Evolutionary conservation across 306 rosid genomes (phyloP).

Genomic region (Quercus aquifolioides): DNA sequence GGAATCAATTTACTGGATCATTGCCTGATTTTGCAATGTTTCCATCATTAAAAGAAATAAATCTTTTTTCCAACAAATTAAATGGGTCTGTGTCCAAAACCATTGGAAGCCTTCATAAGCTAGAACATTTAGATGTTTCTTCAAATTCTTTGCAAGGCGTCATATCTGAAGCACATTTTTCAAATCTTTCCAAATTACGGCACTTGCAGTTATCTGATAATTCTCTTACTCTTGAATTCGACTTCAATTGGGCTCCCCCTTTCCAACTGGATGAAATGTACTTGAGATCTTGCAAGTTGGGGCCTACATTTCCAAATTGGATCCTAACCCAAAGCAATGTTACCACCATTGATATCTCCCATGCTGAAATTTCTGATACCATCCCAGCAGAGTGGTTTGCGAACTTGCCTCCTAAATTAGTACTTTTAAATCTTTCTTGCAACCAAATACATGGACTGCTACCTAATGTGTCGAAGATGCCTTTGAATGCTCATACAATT

Average conservation of each 20-base stretch:
- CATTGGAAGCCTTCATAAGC: neutral
- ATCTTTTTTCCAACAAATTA: neutral
- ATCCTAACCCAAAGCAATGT: neutral
- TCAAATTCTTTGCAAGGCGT: neutral
- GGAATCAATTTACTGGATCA: neutral
- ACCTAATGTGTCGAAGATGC: neutral
- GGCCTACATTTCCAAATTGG: constrained; percentile 11
- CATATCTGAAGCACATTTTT: neutral
- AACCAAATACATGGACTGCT: constrained; percentile 23
- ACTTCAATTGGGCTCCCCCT: neutral
- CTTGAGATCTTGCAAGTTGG: constrained; percentile 9
- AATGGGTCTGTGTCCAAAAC: neutral
- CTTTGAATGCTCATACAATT: neutral
- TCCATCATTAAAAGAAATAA: neutral
- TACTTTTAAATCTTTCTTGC: constrained; percentile 18
- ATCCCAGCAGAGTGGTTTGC: too few species aligned
- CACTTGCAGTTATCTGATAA: neutral
- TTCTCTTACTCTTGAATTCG: neutral
- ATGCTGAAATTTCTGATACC: too few species aligned
- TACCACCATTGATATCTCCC: neutral
- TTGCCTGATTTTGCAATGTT: neutral
- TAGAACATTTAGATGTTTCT: neutral
- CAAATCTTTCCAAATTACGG: neutral
- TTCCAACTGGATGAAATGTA: neutral
- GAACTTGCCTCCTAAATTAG: too few species aligned